phyloP scores from a whole-genome alignment of 441 rosid species.

The Codiaeum variegatum region DNA sequence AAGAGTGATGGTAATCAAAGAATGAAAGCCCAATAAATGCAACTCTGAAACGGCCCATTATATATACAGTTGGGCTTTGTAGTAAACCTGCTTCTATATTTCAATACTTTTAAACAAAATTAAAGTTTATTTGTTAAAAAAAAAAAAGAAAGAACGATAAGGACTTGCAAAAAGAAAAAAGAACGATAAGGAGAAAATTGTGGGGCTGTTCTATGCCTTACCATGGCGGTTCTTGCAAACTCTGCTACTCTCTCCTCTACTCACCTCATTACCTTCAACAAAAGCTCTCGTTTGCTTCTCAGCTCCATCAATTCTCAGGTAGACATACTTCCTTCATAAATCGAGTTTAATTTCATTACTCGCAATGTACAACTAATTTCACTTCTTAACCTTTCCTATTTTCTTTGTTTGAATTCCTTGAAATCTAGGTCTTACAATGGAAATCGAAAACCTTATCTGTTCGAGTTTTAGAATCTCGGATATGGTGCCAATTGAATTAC shows the following conservation, averaged over 20 bases:
- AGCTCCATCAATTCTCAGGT: slow-evolving; percentile 28
- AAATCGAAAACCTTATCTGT: not conserved
- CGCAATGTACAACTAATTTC: not conserved
- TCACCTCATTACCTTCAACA: slow-evolving; percentile 25
- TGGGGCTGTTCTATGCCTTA: slow-evolving; percentile 29
- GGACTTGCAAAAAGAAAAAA: not conserved
- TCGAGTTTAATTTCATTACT: not conserved
- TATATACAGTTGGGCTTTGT: not conserved
- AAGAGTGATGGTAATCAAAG: too few relatives aligned
- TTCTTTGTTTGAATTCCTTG: not conserved
- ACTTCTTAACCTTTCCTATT: not conserved
- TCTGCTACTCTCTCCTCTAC: slow-evolving; percentile 25
- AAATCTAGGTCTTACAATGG: not conserved
- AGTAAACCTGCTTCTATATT: not conserved
- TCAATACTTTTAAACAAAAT: not conserved
- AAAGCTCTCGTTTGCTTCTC: slow-evolving; percentile 20
- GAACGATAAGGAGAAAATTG: slow-evolving; percentile 15
- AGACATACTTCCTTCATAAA: not conserved
- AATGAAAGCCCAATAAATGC: not conserved
- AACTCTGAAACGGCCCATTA: not conserved
- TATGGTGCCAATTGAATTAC: not conserved
- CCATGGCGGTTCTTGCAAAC: slow-evolving; percentile 53
- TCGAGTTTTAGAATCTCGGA: slow-evolving; percentile 1
- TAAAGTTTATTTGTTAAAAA: not conserved
- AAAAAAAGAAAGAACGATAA: not conserved